A percentile compares a stretch with the other conserved stretches of the same genome.
Conservation (phyloP, 352 stramenopile species). For the Phytophthora vignae region DNA sequence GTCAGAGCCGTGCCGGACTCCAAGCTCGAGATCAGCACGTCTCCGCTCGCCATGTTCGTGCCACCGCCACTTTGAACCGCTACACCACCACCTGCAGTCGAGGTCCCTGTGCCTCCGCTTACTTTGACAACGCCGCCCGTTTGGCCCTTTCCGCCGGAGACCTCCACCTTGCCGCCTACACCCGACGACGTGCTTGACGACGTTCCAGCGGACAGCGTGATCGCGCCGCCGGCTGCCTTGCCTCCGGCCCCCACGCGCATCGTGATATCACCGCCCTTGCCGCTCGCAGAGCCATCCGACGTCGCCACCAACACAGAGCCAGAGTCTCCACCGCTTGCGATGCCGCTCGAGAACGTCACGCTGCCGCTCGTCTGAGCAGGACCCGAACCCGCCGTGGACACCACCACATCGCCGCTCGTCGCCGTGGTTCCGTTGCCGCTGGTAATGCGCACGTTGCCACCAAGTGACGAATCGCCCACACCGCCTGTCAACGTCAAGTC, state of each 20-base stretch:
- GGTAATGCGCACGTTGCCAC: neutral
- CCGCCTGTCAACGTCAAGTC: too few relatives aligned
- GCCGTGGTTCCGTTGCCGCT: constrained; percentile 1
- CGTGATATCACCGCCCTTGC: constrained; percentile 11
- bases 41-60: constrained; percentile 13
- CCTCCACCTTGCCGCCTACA: constrained; percentile 14
- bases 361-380: constrained; percentile 4
- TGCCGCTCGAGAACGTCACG: neutral
- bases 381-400: constrained; percentile 1
- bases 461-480: neutral
- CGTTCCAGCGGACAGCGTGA: constrained; percentile 9
- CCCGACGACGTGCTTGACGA: constrained; percentile 9
- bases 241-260: constrained; percentile 6
- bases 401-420: constrained; percentile 17
- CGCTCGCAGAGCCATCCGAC: neutral
- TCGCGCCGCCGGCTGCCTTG: constrained; percentile 2
- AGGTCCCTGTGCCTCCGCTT: constrained; percentile 2
- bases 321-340: neutral
- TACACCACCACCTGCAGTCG: constrained; percentile 20
- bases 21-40: constrained; percentile 20
- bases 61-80: constrained; percentile 31
- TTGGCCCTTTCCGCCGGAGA: neutral
- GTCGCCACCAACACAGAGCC: constrained; percentile 8
- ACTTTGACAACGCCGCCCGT: constrained; percentile 19
- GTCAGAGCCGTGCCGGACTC: neutral